A percentile compares a stretch with the other conserved stretches of the same genome.
phyloP scores from a whole-genome alignment of 2,329 filamentous ascomycete species.

The Fusarium sp. region DNA sequence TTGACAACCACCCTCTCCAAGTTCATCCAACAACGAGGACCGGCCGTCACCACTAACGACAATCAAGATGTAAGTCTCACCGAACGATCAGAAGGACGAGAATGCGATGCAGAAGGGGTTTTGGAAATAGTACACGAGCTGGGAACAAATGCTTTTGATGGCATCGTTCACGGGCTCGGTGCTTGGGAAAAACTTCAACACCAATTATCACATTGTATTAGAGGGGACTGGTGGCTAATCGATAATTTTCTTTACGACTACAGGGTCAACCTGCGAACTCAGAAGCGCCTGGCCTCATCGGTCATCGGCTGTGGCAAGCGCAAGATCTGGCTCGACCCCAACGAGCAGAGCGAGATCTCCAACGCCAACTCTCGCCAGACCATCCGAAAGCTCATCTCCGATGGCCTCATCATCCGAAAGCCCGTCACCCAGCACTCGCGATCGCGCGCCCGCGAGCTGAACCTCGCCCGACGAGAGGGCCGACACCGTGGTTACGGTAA shows the following conservation, averaged over 20 bases:
- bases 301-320: conserved; percentile 99
- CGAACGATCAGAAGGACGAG: conserved; percentile 35
- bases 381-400: conserved; percentile 98
- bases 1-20: too few species aligned
- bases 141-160: conserved; percentile 37
- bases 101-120: conserved; percentile 24
- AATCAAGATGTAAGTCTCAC: conserved; percentile 59
- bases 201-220: conserved; percentile 26
- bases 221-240: conserved; percentile 47
- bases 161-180: conserved; percentile 23
- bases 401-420: conserved; percentile 99
- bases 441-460: conserved; percentile 94
- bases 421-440: conserved; percentile 99
- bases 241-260: conserved; percentile 33
- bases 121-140: conserved; percentile 25
- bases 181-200: conserved; percentile 6
- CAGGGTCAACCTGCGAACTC: conserved; percentile 99
- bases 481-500: conserved; percentile 99
- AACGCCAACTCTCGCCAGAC: conserved; percentile 99
- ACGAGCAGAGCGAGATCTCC: conserved; percentile 98
- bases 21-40: conserved; percentile 55
- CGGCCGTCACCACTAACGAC: conserved; percentile 57
- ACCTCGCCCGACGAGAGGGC: conserved; percentile 92
- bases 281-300: conserved; percentile 99
- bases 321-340: conserved; percentile 99